A percentile compares a stretch with the other conserved stretches of the same genome.
These are phyloP conservation scores for Ophiocordyceps australis DNA, from an alignment of 2,329 filamentous ascomycete species.

Conservation along the genomic window DNA sequence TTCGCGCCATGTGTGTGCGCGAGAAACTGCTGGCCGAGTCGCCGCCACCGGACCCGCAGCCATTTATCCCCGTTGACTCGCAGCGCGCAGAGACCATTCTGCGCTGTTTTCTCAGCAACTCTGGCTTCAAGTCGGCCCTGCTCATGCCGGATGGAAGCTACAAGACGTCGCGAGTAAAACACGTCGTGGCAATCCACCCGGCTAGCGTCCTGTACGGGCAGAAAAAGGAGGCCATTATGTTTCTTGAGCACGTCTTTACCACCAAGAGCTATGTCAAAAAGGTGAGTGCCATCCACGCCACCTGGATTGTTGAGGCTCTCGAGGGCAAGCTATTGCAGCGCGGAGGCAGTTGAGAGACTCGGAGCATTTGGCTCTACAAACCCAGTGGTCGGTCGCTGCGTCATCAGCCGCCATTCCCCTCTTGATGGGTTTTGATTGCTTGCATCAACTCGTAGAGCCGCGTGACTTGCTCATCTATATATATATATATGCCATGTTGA, in stretches of 20 bases:
- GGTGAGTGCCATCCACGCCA: constrained; percentile 40
- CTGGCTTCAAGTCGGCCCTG: constrained; percentile 40
- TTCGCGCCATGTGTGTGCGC: constrained; percentile 34
- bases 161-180: constrained; percentile 38
- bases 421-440: constrained; percentile 37
- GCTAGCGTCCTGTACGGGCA: constrained; percentile 42
- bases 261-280: constrained; percentile 50
- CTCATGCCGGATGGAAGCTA: constrained; percentile 43
- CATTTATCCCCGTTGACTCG: constrained; percentile 33
- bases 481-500: too few species aligned
- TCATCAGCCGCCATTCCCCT: constrained; percentile 3
- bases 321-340: too few species aligned
- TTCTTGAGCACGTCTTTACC: constrained; percentile 48
- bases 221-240: constrained; percentile 51
- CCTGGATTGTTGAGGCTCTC: constrained; percentile 37
- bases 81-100: constrained; percentile 35
- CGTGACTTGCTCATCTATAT: constrained; percentile 70
- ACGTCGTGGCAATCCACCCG: constrained; percentile 43
- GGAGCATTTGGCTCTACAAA: too few species aligned
- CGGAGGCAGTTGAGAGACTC: neutral
- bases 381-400: neutral
- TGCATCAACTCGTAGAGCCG: constrained; percentile 93
- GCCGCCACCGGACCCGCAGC: constrained; percentile 32
- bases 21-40: constrained; percentile 28
- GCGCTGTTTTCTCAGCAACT: constrained; percentile 44